Percentiles rank a stretch among this genome's conserved stretches.
phyloP scores from a whole-genome alignment of 768 basidiomycete genomes.

The Rossbeevera mucosa region DNA sequence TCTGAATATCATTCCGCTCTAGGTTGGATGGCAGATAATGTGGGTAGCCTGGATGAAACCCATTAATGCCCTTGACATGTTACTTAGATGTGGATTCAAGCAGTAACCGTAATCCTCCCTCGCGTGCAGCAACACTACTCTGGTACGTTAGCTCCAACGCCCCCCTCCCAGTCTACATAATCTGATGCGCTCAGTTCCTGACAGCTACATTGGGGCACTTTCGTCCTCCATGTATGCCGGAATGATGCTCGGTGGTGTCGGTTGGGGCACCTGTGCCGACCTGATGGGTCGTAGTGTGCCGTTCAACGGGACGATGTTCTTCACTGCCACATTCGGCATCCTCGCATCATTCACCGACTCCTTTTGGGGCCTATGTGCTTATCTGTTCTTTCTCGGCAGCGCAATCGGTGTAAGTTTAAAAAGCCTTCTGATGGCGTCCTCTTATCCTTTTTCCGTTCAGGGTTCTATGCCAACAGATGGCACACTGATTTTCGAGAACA shows the following conservation, averaged over 20 bases:
- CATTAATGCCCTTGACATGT: slow-evolving; percentile 23
- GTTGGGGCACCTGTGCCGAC: slow-evolving; percentile 93
- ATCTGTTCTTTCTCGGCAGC: slow-evolving; percentile 85
- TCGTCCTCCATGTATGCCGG: slow-evolving; percentile 89
- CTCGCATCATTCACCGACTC: slow-evolving; percentile 68
- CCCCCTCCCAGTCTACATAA: no score
- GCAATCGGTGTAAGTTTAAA: slow-evolving; percentile 75
- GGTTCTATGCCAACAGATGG: slow-evolving; percentile 97
- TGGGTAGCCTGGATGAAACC: slow-evolving; percentile 30
- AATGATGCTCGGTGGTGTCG: slow-evolving; percentile 95
- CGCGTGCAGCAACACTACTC: slow-evolving; percentile 87
- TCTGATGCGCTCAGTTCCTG: slow-evolving; percentile 47
- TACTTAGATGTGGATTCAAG: slow-evolving; percentile 88
- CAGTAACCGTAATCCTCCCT: slow-evolving; percentile 88
- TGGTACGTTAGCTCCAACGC: no score
- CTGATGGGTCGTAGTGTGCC: slow-evolving; percentile 82
- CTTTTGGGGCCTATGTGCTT: slow-evolving; percentile 64
- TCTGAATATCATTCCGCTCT: not conserved
- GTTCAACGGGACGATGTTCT: slow-evolving; percentile 88
- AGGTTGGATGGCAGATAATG: slow-evolving; percentile 96
- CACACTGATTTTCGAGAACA: slow-evolving; percentile 85
- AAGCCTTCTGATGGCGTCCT: not conserved
- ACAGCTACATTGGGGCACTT: slow-evolving; percentile 71
- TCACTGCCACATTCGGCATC: slow-evolving; percentile 86
- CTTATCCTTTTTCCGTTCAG: slow-evolving; percentile 34